Evolutionary conservation across 257 asterid species (phyloP), one percentile per base, ranked within the genome.

Genomic region (Ligustrum vulgare): DNA sequence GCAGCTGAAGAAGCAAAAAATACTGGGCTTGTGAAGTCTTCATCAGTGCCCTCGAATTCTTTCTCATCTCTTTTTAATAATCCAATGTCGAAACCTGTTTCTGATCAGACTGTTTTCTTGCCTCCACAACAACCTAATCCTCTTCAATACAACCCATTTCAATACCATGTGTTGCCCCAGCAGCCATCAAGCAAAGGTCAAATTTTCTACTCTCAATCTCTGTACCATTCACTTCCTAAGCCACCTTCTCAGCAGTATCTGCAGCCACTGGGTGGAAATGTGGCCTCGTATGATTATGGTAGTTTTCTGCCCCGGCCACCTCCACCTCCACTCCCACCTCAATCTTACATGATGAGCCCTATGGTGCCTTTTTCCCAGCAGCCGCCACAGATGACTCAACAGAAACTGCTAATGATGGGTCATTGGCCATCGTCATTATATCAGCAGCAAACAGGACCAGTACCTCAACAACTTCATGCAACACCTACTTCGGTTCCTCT

Each of bases 1-100:
- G 98, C 96, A 43, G 98, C 98, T 11, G 92, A 94, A 87, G 97
- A 84, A 76, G 94, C 96, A 37, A 88, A 91, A 82, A 83, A 77
- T n/a, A 91, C 92, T 4, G 91, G 92, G 54, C 85, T 90, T 45
- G 76, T 89, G 49, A 82, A 89, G 5, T 74, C 91, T 49, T 80
- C 93, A 20, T 37, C 91, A 20, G n/a, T n/a, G n/a, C 22, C 87
- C 39, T 70, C 91, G 49, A 70, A 87, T 70, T 78, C 90, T 39
- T 84, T 81, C 68, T 43, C 89, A 18, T 69, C 82, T 15, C 15
- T 83, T 22, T 81, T 68, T 75, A 81, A 72, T 69, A 80, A 43
- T 78, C 71, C 88, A 5, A 69, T 68, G 54, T 64, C 84, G 43
- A 78, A 72, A 25, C 77, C n/a, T n/a, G n/a, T 73, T 74, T 76